Percentiles rank a stretch among this genome's conserved stretches.
Evolutionary conservation across 176 grass and related monocot genomes (phyloP).

Genomic region (Musa acuminata): DNA sequence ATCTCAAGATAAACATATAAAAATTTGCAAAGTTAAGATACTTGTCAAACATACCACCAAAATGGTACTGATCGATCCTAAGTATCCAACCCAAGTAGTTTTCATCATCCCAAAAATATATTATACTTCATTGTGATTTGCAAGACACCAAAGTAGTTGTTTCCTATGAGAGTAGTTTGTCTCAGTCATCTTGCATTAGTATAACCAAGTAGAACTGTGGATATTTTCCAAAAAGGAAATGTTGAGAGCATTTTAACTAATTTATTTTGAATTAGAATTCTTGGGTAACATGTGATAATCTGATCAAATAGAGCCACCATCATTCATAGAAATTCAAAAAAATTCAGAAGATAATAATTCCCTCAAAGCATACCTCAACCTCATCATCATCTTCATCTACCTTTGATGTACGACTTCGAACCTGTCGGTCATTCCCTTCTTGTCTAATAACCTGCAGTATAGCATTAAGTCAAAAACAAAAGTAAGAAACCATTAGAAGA

Average conservation of each 20-base stretch:
- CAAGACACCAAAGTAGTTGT: not conserved
- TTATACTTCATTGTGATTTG: no score
- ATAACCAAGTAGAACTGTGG: not conserved
- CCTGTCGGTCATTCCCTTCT: constrained; percentile 25
- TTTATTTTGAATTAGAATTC: not conserved
- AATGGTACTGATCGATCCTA: no score
- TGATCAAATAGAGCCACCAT: not conserved
- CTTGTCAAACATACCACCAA: no score
- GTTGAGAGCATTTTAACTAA: not conserved
- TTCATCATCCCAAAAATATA: no score
- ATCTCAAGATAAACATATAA: no score
- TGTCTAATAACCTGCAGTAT: constrained; percentile 26
- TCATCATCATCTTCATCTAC: constrained; percentile 39
- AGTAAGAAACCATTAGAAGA: constrained; percentile 1
- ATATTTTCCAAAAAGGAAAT: not conserved
- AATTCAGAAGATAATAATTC: not conserved
- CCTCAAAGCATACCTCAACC: constrained; percentile 35
- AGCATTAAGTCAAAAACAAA: constrained; percentile 4
- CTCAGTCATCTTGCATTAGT: not conserved
- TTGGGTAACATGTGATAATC: not conserved
- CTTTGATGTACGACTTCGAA: constrained; percentile 33
- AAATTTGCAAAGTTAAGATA: no score
- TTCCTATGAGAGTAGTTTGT: not conserved
- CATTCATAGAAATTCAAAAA: not conserved
- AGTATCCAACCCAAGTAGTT: no score